phyloP scores from a whole-genome alignment of 2,329 filamentous ascomycete species.

The Teratosphaeria epicoccoides region DNA sequence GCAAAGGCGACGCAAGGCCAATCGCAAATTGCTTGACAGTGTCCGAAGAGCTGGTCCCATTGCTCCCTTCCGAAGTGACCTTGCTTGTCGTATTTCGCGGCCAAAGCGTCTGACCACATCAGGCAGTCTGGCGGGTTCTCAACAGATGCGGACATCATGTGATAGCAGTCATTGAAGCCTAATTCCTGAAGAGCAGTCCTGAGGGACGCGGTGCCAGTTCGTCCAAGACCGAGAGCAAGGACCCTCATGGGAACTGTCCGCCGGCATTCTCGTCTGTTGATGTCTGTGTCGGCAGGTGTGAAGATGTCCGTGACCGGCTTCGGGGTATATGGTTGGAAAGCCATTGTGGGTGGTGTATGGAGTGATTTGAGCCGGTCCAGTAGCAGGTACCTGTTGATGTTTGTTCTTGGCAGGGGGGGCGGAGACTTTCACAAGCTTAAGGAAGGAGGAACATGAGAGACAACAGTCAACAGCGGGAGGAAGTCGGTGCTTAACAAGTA shows the following conservation, averaged over 20 bases:
- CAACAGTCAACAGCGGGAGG: neutral
- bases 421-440: neutral
- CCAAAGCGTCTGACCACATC: constrained; percentile 60
- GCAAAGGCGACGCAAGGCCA: constrained; percentile 59
- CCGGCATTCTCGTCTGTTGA: constrained; percentile 54
- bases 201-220: constrained; percentile 61
- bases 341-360: constrained; percentile 21
- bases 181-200: constrained; percentile 55
- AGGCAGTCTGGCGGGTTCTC: constrained; percentile 58
- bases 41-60: constrained; percentile 58
- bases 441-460: neutral
- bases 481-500: neutral
- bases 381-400: too few relatives aligned
- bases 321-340: constrained; percentile 32
- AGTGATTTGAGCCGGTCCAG: too few relatives aligned
- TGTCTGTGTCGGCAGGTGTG: constrained; percentile 52
- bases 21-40: constrained; percentile 57
- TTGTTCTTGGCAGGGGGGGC: neutral
- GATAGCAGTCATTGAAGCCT: constrained; percentile 59
- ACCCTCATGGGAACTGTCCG: constrained; percentile 63
- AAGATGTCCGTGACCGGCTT: constrained; percentile 50
- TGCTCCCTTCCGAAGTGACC: constrained; percentile 55
- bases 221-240: constrained; percentile 56
- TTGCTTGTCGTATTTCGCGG: constrained; percentile 50
- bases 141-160: constrained; percentile 61